Evolutionary conservation across 352 stramenopile genomes (phyloP).

Genomic region (Blastocystis sp.): DNA sequence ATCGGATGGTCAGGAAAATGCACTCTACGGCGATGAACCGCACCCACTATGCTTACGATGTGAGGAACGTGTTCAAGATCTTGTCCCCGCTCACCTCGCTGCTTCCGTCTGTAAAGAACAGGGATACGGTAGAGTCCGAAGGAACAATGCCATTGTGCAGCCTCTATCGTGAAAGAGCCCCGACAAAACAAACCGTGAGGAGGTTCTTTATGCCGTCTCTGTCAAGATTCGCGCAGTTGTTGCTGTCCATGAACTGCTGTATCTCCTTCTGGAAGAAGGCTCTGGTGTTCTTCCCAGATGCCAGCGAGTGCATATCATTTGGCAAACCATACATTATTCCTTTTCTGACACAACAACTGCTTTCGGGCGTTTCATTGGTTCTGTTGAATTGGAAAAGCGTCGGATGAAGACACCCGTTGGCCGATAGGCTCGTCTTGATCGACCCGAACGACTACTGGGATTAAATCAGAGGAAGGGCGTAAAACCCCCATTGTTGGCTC

Average conservation of each 20-base stretch:
- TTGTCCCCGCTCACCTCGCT: not conserved
- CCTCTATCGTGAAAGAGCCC: constrained; percentile 7
- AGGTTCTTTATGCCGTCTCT: constrained; percentile 17
- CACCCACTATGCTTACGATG: not conserved
- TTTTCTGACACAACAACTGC: not conserved
- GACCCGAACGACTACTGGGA: too few species aligned
- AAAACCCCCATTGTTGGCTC: too few species aligned
- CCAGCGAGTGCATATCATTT: not conserved
- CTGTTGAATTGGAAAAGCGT: not conserved
- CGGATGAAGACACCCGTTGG: too few species aligned
- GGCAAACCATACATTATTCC: not conserved
- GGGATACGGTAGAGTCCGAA: not conserved
- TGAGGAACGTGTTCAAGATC: constrained; percentile 14
- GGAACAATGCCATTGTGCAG: constrained; percentile 51
- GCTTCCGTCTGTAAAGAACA: constrained; percentile 28
- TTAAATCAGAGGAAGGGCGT: too few species aligned
- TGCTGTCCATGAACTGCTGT: constrained; percentile 28
- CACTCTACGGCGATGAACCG: not conserved
- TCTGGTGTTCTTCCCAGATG: constrained; percentile 14
- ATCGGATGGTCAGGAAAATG: constrained; percentile 39
- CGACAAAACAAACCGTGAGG: not conserved
- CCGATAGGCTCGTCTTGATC: too few species aligned
- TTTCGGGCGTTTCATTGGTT: not conserved
- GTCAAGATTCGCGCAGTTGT: constrained; percentile 46
- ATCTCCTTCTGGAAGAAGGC: constrained; percentile 44